phyloP scores from a whole-genome alignment of 23 red algal genomes.

The Chondrus crispus region DNA sequence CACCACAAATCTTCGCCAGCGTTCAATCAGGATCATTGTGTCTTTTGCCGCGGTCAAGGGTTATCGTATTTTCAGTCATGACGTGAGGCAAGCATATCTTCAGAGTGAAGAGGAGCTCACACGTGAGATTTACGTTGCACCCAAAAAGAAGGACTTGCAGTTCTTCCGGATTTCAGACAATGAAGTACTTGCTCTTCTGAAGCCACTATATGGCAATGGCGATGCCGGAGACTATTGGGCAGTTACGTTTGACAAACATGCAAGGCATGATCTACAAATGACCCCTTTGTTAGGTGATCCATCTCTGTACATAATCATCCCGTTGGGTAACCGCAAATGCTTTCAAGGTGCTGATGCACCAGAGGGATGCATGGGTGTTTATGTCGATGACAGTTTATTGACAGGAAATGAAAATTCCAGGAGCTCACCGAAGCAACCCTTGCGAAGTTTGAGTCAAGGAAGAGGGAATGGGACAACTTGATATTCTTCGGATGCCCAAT shows the following conservation, averaged over 20 bases:
- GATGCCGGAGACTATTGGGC: conserved; percentile 11
- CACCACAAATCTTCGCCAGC: background rate
- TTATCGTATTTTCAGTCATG: background rate
- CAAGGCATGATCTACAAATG: background rate
- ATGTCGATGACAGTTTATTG: background rate
- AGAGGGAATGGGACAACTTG: background rate
- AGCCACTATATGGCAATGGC: background rate
- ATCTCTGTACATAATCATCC: background rate
- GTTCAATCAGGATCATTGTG: background rate
- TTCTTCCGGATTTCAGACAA: background rate
- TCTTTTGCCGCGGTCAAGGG: background rate
- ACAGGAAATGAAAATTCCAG: conserved; percentile 7
- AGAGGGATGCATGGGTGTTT: background rate
- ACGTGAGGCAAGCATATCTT: background rate
- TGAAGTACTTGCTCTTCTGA: background rate
- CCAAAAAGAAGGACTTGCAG: background rate
- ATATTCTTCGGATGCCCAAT: background rate
- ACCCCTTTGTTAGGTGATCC: background rate
- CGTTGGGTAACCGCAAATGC: background rate
- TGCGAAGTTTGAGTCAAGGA: background rate
- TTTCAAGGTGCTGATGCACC: background rate
- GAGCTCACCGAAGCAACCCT: background rate
- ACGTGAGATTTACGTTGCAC: background rate
- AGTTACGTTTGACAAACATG: background rate
- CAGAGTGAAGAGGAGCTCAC: background rate